Conservation (phyloP, 1,284 basidiomycete species). For the Naganishia sp. region DNA sequence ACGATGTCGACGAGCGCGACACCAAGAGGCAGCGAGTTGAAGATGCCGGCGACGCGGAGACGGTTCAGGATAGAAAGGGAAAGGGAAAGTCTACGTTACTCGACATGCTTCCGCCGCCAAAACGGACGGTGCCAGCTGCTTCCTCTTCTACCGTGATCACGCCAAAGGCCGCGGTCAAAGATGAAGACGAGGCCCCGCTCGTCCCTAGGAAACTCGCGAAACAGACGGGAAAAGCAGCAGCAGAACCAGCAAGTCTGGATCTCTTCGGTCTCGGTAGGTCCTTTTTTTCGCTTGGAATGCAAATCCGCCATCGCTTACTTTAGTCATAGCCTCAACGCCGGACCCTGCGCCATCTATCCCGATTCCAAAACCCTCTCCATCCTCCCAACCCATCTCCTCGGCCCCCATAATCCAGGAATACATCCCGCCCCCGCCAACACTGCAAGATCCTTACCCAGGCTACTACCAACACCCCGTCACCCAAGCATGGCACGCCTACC, state of each 20-base stretch:
- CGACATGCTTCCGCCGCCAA: slow-evolving; percentile 53
- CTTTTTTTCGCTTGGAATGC: background rate
- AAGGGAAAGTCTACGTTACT: slow-evolving; percentile 48
- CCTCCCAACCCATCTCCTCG: slow-evolving; percentile 41
- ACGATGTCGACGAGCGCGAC: background rate
- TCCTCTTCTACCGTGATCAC: background rate
- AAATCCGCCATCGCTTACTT: no score
- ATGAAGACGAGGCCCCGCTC: slow-evolving; percentile 30
- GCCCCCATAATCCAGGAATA: slow-evolving; percentile 59
- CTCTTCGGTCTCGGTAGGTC: slow-evolving; percentile 51
- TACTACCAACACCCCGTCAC: slow-evolving; percentile 83
- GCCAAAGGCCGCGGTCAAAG: background rate
- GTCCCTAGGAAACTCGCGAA: slow-evolving; percentile 34
- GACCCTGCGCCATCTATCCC: slow-evolving; percentile 31
- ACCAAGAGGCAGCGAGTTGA: slow-evolving; percentile 19
- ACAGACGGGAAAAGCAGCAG: slow-evolving; percentile 21
- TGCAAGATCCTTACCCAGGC: slow-evolving; percentile 77
- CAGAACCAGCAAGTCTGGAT: slow-evolving; percentile 41
- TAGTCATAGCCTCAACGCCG: slow-evolving; percentile 13
- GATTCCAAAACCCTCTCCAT: slow-evolving; percentile 18
- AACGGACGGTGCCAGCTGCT: slow-evolving; percentile 44
- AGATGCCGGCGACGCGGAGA: slow-evolving; percentile 24
- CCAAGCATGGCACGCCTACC: slow-evolving; percentile 69
- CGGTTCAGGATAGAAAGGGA: slow-evolving; percentile 25
- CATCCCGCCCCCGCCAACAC: slow-evolving; percentile 71